Base-by-base conservation (phyloP, 192 early-diverging fungal species). In the Linnemannia zychae region DNA sequence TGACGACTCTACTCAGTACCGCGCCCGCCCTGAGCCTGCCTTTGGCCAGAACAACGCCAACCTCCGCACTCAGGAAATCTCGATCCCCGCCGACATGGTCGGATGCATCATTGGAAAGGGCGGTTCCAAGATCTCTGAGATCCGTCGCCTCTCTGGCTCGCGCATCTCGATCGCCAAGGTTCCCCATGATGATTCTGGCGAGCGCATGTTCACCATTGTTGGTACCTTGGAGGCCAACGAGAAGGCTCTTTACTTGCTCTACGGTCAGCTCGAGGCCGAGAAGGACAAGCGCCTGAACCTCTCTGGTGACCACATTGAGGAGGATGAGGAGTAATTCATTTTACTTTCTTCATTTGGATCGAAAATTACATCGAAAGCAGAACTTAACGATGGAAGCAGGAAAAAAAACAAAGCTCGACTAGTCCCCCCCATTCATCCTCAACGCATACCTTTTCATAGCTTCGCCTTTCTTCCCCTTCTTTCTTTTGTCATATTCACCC, bases 31-130 rank as follows among this genome's bases (percentile, higher is more conserved):
- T n/a, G 83, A 85, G 57, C 74, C 83, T 17, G 78, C 77, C 37
- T 85, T 85, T 75, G 83, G 83, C 49, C 77, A 79, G 70, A 79
- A 74, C 74, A 79, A 72, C 74, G 72, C 89, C 79, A 92, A 92
- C 84, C 91, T 92, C 84, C 95, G 94, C 84, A 96, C 92, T 67
- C 94, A 96, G 88, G 94, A 98, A 74, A 97, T 99, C 84, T 93
- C 93, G 71, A 97, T 99, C 77, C 97, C 98, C 37, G 93, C 94
- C 81, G 97, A 98, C 87, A 96, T 99, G 95, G 97, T 98, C 69
- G 98, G 98, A 50, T 97, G 97, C 79, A 97, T 99, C 84, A 99
- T 99, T 89, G 98, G 98, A 81, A 98, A 98, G 89, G 94, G 91
- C 65, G 97, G 97, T 36, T 91, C 92, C 47, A 94, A 95, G 81